phyloP scores from a whole-genome alignment of 495 filamentous ascomycete species.

The Penicillium coprophilum region DNA sequence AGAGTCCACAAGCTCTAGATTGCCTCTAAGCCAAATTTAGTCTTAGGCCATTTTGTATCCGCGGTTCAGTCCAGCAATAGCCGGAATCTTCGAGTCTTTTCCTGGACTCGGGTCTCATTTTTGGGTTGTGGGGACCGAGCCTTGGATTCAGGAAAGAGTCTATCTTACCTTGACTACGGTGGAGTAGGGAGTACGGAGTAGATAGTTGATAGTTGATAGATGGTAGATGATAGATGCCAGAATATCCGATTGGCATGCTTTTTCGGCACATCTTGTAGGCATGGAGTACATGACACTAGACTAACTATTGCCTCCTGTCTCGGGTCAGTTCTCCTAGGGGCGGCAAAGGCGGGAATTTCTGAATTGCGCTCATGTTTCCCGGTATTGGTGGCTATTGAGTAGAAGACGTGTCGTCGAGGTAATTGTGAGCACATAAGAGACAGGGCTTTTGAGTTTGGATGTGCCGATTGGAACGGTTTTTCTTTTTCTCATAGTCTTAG shows the following conservation, averaged over 20 bases:
- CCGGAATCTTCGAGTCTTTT: background rate
- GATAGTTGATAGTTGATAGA: no score
- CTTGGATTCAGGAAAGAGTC: background rate
- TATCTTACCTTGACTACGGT: background rate
- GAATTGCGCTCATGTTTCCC: constrained; percentile 11
- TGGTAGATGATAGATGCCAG: constrained; percentile 41
- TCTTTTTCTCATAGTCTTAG: background rate
- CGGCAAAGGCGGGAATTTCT: background rate
- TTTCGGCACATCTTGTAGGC: background rate
- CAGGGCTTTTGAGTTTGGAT: background rate
- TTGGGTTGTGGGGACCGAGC: background rate
- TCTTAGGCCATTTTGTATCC: background rate
- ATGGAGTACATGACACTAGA: background rate
- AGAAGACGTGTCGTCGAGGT: background rate
- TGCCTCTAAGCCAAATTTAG: background rate
- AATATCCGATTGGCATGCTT: background rate
- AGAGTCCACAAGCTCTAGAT: constrained; percentile 1
- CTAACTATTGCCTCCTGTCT: background rate
- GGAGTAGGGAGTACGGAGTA: constrained; percentile 7
- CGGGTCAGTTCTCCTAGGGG: background rate
- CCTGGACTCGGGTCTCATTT: background rate
- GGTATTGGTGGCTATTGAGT: background rate
- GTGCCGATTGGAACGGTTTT: background rate
- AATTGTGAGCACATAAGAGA: background rate
- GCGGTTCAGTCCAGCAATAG: background rate